These are phyloP conservation scores for Fusarium sp. DNA, from an alignment of 2,329 filamentous ascomycete species.

Conservation along the genomic window DNA sequence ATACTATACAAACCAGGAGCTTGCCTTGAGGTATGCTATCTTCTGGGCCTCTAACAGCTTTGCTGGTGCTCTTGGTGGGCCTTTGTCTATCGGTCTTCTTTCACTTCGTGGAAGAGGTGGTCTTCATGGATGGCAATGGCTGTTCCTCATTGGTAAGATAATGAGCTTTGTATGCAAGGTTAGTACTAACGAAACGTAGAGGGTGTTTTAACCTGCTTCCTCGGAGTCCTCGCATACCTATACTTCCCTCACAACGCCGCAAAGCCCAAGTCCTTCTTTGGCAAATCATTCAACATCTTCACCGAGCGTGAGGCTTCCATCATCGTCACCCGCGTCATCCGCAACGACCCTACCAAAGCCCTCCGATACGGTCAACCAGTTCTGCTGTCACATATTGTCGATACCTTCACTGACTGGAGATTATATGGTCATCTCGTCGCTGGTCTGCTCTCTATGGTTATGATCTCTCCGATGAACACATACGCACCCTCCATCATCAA, in stretches of 20 bases:
- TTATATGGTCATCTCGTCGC: constrained; percentile 44
- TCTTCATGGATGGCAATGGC: constrained; percentile 46
- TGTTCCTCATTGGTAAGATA: constrained; percentile 44
- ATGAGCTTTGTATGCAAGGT: rapidly evolving
- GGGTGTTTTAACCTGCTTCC: constrained; percentile 42
- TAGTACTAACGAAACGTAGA: constrained; percentile 24
- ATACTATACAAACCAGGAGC: constrained; percentile 46
- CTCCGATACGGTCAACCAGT: constrained; percentile 40
- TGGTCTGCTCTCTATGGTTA: constrained; percentile 45
- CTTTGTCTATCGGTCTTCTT: constrained; percentile 43
- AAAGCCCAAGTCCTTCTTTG: constrained; percentile 42
- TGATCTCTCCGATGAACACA: constrained; percentile 47
- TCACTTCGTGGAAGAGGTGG: constrained; percentile 41
- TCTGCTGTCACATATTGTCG: constrained; percentile 35
- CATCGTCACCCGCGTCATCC: constrained; percentile 44
- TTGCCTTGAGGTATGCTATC: constrained; percentile 43
- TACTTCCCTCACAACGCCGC: constrained; percentile 45
- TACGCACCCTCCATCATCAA: constrained; percentile 48
- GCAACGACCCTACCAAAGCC: constrained; percentile 46
- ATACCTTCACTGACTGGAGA: constrained; percentile 45
- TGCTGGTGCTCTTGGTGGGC: constrained; percentile 43
- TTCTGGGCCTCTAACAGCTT: constrained; percentile 47
- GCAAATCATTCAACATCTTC: constrained; percentile 40
- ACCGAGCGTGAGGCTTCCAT: constrained; percentile 40
- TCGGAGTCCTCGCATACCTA: constrained; percentile 40